Evolutionary conservation across 2,329 filamentous ascomycete species (phyloP).

Genomic region (Colletotrichum sp.): DNA sequence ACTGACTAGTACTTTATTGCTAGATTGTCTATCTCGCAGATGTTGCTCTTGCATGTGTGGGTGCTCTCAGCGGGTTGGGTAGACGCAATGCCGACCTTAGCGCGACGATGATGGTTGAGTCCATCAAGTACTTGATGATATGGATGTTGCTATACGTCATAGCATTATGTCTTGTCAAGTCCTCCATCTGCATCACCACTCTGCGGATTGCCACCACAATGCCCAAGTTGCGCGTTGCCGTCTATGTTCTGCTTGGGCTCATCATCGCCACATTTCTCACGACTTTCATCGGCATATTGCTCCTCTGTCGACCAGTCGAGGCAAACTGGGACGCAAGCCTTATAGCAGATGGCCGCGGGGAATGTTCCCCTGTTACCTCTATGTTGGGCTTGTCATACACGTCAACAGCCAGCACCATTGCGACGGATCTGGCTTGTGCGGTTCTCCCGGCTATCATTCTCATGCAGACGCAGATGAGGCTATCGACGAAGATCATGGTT

Average conservation of each 20-base stretch:
- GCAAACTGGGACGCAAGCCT: conserved; percentile 31
- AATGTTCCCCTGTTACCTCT: conserved; percentile 20
- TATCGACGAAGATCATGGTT: conserved; percentile 22
- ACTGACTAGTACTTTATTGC: not conserved
- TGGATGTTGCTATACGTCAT: conserved; percentile 30
- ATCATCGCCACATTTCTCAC: conserved; percentile 30
- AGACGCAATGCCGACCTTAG: conserved; percentile 25
- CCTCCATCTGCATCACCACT: conserved; percentile 39
- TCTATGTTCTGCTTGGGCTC: conserved; percentile 23
- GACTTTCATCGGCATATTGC: conserved; percentile 32
- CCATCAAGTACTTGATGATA: conserved; percentile 28
- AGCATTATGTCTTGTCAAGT: conserved; percentile 28
- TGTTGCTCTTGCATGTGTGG: conserved; percentile 25
- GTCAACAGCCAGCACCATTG: conserved; percentile 34
- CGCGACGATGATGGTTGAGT: conserved; percentile 1
- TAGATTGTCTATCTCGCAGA: conserved; percentile 19
- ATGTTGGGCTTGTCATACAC: conserved; percentile 30
- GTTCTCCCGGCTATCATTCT: conserved; percentile 35
- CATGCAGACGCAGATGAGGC: conserved; percentile 35
- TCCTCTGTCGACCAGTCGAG: conserved; percentile 24
- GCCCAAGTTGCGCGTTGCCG: conserved; percentile 22
- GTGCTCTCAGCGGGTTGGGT: conserved; percentile 25
- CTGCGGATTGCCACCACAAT: conserved; percentile 34
- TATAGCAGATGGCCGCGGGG: conserved; percentile 25
- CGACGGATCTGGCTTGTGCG: conserved; percentile 34